Conservation (phyloP, 2,329 filamentous ascomycete genomes). For the Trichoderma sp. region DNA sequence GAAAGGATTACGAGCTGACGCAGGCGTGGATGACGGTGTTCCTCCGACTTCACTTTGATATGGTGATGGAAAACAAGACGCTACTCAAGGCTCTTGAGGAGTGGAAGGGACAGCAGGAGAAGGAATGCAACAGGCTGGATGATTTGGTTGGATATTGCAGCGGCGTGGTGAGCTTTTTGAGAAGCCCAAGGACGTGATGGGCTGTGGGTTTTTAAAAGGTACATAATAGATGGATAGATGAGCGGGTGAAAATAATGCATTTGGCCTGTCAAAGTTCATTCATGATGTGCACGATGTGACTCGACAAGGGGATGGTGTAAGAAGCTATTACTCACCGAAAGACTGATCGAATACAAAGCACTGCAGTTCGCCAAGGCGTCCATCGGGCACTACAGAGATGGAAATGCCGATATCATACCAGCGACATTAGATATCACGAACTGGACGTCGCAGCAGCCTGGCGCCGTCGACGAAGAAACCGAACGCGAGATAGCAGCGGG, state of each 20-base stretch:
- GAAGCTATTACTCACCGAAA: not conserved
- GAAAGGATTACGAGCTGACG: conserved; percentile 85
- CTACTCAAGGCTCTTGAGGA: conserved; percentile 59
- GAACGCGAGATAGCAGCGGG: not conserved
- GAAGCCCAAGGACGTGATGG: conserved; percentile 54
- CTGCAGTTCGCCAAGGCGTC: not conserved
- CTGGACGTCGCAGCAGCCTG: too few species aligned
- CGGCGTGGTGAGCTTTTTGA: conserved; percentile 79
- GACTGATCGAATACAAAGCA: not conserved
- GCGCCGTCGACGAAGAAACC: not conserved
- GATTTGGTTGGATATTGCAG: conserved; percentile 81
- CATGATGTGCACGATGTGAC: not conserved
- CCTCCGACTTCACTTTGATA: conserved; percentile 69
- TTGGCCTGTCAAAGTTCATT: not conserved
- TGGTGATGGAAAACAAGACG: conserved; percentile 48
- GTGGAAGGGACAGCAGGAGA: conserved; percentile 72
- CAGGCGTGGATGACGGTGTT: conserved; percentile 99
- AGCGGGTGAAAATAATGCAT: not conserved
- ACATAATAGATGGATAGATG: not conserved
- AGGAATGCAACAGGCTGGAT: conserved; percentile 68
- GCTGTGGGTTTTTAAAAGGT: not conserved
- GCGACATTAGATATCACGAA: not conserved
- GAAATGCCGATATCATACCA: not conserved
- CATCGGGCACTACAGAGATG: too few species aligned
- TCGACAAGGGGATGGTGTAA: not conserved